These are phyloP conservation scores for Colletotrichum brevisporum DNA, from an alignment of 2,329 filamentous ascomycete genomes.

Conservation along the genomic window DNA sequence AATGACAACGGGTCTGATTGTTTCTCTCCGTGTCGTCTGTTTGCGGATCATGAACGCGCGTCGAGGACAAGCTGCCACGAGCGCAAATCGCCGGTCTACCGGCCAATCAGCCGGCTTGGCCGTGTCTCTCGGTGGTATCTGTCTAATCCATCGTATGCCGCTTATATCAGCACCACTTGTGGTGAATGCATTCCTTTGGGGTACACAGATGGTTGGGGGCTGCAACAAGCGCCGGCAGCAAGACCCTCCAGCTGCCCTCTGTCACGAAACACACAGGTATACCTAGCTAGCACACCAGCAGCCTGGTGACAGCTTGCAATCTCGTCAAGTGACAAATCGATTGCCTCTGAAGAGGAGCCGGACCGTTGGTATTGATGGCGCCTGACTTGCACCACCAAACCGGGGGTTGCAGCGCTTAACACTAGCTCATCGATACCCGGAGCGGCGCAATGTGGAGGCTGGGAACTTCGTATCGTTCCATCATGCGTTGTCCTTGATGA, in stretches of 20 bases:
- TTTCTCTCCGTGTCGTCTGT: not conserved
- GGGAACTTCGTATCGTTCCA: conserved; percentile 16
- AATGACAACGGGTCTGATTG: not conserved
- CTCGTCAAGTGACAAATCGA: not conserved
- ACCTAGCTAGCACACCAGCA: not conserved
- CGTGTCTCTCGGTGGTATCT: conserved; percentile 3
- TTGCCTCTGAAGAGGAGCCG: conserved; percentile 1
- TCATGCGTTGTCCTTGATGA: conserved; percentile 1
- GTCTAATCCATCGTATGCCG: not conserved
- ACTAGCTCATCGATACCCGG: conserved; percentile 4
- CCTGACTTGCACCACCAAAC: conserved; percentile 1
- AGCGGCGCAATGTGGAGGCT: conserved; percentile 9
- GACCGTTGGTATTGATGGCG: conserved; percentile 1
- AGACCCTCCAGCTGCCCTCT: not conserved
- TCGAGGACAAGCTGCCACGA: conserved; percentile 15
- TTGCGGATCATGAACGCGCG: conserved; percentile 16
- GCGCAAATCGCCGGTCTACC: conserved; percentile 1
- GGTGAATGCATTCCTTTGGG: no score
- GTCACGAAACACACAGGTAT: not conserved
- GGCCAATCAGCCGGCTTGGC: not conserved
- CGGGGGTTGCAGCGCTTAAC: conserved; percentile 11
- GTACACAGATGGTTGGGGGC: conserved; percentile 2
- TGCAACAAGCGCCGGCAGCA: not conserved
- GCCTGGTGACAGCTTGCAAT: not conserved
- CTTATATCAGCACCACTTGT: conserved; percentile 5